These are phyloP conservation scores for Ganoderma lingzhi DNA, from an alignment of 1,284 basidiomycete genomes.

Conservation along the genomic window DNA sequence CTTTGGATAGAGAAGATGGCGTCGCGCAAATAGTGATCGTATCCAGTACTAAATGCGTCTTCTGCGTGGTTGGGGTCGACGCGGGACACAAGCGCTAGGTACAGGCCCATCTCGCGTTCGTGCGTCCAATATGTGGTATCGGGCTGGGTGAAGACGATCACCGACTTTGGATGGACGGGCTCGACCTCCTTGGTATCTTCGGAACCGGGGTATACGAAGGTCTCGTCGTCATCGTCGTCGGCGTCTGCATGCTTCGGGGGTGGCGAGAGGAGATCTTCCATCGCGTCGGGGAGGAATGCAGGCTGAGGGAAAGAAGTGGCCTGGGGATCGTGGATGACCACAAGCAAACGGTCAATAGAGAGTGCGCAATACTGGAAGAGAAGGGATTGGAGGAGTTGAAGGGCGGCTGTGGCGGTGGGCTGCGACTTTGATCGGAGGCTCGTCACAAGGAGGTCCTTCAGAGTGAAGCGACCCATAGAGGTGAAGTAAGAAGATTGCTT, in stretches of 20 bases:
- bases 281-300: constrained; percentile 43
- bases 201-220: constrained; percentile 70
- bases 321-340: constrained; percentile 70
- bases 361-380: constrained; percentile 74
- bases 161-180: constrained; percentile 26
- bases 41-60: constrained; percentile 86
- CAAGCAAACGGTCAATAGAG: constrained; percentile 72
- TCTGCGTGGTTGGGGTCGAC: constrained; percentile 79
- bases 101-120: constrained; percentile 84
- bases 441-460: constrained; percentile 86
- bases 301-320: constrained; percentile 82
- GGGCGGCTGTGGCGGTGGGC: constrained; percentile 73
- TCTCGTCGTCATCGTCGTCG: constrained; percentile 66
- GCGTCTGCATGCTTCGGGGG: constrained; percentile 10
- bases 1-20: constrained; percentile 75
- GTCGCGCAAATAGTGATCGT: constrained; percentile 86
- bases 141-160: constrained; percentile 60
- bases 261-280: constrained; percentile 23
- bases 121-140: constrained; percentile 79
- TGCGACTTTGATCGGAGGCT: constrained; percentile 77
- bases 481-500: constrained; percentile 84
- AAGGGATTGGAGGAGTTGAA: constrained; percentile 83
- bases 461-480: constrained; percentile 85
- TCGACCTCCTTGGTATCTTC: constrained; percentile 42
- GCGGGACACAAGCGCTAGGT: constrained; percentile 80